phyloP scores from a whole-genome alignment of 148 eudicot genomes.

The Camellia granthamiana region DNA sequence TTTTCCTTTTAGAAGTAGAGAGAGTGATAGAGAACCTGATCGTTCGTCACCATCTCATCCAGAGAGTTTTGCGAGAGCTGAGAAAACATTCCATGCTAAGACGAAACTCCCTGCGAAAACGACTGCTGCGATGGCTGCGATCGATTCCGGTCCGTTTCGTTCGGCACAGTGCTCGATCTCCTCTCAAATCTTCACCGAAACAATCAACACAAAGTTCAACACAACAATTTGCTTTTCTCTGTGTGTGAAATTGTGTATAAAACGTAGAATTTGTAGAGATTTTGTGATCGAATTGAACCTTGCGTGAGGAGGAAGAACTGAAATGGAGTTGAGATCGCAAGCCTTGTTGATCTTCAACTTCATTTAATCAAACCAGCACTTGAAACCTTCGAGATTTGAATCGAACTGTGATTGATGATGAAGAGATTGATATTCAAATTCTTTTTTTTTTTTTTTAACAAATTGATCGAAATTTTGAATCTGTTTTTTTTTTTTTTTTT shows the following conservation, averaged over 20 bases:
- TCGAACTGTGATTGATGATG: background rate
- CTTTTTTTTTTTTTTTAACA: too few species aligned
- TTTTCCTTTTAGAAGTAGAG: background rate
- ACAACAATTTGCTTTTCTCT: background rate
- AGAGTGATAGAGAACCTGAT: slow-evolving; percentile 41
- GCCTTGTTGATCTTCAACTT: slow-evolving; percentile 94
- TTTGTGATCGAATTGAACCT: slow-evolving; percentile 41
- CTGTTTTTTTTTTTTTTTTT: background rate
- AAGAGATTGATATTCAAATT: background rate
- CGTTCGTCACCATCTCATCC: slow-evolving; percentile 51
- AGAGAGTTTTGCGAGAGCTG: slow-evolving; percentile 82
- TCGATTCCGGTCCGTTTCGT: slow-evolving; percentile 36
- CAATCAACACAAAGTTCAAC: background rate
- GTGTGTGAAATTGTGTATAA: too few species aligned
- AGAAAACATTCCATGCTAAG: slow-evolving; percentile 75
- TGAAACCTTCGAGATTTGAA: background rate
- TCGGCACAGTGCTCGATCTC: slow-evolving; percentile 38
- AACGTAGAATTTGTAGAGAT: background rate
- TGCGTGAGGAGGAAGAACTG: slow-evolving; percentile 83
- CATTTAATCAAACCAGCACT: slow-evolving; percentile 27
- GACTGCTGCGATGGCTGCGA: slow-evolving; percentile 77
- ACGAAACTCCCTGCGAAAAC: slow-evolving; percentile 82
- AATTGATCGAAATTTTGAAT: background rate
- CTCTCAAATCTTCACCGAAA: slow-evolving; percentile 32
- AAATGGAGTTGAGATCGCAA: slow-evolving; percentile 88